phyloP scores from a whole-genome alignment of 1,284 basidiomycete species.

The Neonothopanus nambi region DNA sequence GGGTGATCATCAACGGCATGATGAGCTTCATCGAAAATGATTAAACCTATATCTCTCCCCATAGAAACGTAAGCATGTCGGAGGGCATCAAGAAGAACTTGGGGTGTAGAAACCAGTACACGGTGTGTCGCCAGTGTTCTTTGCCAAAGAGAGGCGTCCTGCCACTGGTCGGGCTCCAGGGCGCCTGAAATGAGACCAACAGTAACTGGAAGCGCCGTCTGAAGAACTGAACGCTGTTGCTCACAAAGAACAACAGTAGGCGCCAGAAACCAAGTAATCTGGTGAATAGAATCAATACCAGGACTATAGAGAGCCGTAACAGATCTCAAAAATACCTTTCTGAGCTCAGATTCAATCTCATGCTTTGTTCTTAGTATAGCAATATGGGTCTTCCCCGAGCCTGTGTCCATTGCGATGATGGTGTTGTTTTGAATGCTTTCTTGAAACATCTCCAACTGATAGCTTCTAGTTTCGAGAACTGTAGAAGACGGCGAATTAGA shows the following conservation, averaged over 20 bases:
- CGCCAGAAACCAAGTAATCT: constrained; percentile 79
- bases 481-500: neutral
- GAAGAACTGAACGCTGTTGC: constrained; percentile 67
- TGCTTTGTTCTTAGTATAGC: constrained; percentile 72
- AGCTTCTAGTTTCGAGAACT: constrained; percentile 46
- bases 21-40: constrained; percentile 82
- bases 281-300: constrained; percentile 3
- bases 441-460: constrained; percentile 76
- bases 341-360: constrained; percentile 57
- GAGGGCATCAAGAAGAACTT: constrained; percentile 78
- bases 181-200: constrained; percentile 69
- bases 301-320: neutral
- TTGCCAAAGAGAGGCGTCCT: constrained; percentile 57
- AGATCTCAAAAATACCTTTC: constrained; percentile 47
- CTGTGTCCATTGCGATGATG: constrained; percentile 76
- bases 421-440: constrained; percentile 67
- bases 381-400: constrained; percentile 80
- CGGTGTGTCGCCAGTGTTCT: constrained; percentile 53
- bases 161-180: constrained; percentile 81
- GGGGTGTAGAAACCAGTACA: constrained; percentile 76
- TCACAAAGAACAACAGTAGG: constrained; percentile 77
- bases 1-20: constrained; percentile 74
- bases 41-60: constrained; percentile 61
- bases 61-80: constrained; percentile 69
- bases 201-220: constrained; percentile 49